Evolutionary conservation across 257 asterid genomes (phyloP), one percentile per base, ranked within the genome.

Genomic region (Capsicum rhomboideum): DNA sequence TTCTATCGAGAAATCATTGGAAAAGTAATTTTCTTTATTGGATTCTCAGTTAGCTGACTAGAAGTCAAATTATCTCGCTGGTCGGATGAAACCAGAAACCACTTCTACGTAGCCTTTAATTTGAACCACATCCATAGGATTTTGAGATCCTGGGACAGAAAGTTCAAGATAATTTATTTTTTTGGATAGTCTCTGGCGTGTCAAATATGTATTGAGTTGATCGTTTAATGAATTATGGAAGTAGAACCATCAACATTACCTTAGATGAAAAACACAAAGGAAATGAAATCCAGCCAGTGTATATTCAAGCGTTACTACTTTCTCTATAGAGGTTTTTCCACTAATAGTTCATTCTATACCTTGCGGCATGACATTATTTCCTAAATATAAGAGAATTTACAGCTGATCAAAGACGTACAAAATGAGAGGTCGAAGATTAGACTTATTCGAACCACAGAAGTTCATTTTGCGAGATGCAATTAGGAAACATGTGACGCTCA

Each of bases 351-450:
- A 61, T 81, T 26, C 49, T 61, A 66, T 26, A 81, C 74, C 74
- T 61, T 66, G 56, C 58, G 74, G 84, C 55, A 11, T 40, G 55
- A 66, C 77, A 58, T 10, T 66, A 81, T 81, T 81, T 49, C 77
- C 82, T 50, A 18, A 68, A 68, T 52, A 77, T 75, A 75, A 23
- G 83, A 80, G 71, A n/a, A 56, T 81, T 21, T 81, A 81, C 84
- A 61, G 20, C 75, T 61, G 77, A 81, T 23, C 58, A 42, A 23
- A 61, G 74, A 81, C 77, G 28, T 77, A 77, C 46, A 58, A 37
- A 49, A 49, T 23, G 83, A 61, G 56, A 40, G 56, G 26, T 40
- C 28, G 72, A 54, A 21, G 59, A 80, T 40, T 10, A 34, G 78
- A 64, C 50, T 71, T 66, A 66, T 55, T 82, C 28, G 52, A 63